phyloP scores from a whole-genome alignment of 176 grass and related monocot species.

The Urochloa ruziziensis region DNA sequence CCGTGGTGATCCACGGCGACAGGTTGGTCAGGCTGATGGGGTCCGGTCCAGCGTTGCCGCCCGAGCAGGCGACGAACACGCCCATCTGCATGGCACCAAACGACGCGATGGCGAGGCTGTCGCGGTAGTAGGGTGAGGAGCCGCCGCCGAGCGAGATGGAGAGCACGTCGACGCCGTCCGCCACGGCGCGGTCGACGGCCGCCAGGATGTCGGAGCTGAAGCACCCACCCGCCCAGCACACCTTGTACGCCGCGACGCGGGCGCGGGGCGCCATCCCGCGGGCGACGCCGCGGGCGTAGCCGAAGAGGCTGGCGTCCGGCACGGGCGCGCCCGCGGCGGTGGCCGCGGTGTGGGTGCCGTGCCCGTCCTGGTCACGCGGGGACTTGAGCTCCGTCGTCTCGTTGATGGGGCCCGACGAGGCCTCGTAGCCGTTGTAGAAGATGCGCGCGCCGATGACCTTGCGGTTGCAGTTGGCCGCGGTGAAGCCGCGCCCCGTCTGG shows the following conservation, averaged over 20 bases:
- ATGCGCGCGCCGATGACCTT: conserved; percentile 92
- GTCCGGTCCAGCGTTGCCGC: conserved; percentile 88
- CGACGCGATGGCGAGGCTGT: conserved; percentile 81
- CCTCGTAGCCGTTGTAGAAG: conserved; percentile 91
- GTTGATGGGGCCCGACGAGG: conserved; percentile 77
- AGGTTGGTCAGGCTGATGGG: conserved; percentile 89
- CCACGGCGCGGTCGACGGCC: conserved; percentile 85
- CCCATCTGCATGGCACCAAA: conserved; percentile 99
- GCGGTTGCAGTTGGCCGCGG: conserved; percentile 58
- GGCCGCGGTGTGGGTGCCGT: conserved; percentile 94
- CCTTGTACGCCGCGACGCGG: conserved; percentile 90
- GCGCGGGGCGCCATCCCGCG: conserved; percentile 91
- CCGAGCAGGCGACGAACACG: conserved; percentile 95
- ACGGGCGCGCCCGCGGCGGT: conserved; percentile 81
- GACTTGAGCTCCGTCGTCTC: conserved; percentile 92
- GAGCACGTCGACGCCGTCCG: conserved; percentile 94
- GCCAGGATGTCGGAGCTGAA: conserved; percentile 99
- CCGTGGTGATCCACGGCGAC: conserved; percentile 95
- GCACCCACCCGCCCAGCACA: conserved; percentile 96
- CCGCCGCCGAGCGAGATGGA: conserved; percentile 99
- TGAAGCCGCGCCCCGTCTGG: conserved; percentile 80
- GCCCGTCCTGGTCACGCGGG: conserved; percentile 95
- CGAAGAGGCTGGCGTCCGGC: conserved; percentile 64
- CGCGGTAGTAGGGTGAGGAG: conserved; percentile 69
- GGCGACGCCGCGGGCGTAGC: conserved; percentile 80